Percentiles rank a stretch among this genome's conserved stretches.
These are phyloP conservation scores for Chlamydomonas sp. DNA, from an alignment of 139 green algal species.

Conservation along the genomic window DNA sequence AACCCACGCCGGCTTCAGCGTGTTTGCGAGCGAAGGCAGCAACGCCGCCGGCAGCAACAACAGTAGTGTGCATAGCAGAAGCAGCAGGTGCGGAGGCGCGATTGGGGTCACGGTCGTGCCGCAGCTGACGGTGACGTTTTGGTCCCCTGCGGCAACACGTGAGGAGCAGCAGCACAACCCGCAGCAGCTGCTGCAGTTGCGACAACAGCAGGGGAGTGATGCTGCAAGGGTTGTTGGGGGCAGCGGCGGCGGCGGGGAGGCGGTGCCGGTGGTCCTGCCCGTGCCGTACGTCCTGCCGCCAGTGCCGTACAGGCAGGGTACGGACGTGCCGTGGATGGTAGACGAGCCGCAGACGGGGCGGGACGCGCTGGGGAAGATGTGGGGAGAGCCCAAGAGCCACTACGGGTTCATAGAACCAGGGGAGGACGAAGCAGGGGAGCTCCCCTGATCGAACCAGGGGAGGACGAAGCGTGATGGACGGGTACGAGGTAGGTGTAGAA, in stretches of 20 bases:
- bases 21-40: too few relatives aligned
- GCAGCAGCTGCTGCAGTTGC: background rate
- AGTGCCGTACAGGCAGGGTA: conserved; percentile 25
- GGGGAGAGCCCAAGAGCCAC: too few relatives aligned
- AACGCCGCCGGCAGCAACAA: background rate
- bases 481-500: too few relatives aligned
- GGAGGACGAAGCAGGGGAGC: too few relatives aligned
- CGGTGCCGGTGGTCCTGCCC: conserved; percentile 26
- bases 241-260: background rate
- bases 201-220: background rate
- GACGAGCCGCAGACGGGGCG: conserved; percentile 34
- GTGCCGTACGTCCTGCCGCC: conserved; percentile 62
- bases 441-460: too few relatives aligned
- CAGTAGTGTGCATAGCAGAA: background rate
- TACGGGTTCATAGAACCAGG: too few relatives aligned
- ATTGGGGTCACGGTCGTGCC: background rate
- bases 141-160: background rate
- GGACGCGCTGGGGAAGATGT: conserved; percentile 1
- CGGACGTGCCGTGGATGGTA: conserved; percentile 54
- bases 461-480: too few relatives aligned
- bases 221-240: background rate
- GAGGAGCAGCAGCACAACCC: background rate
- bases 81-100: background rate
- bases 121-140: background rate
- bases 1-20: too few relatives aligned